Percentiles rank a stretch among this genome's conserved stretches.
Evolutionary conservation across 164 flowering plant species (phyloP).

Genomic region (Nymphaea colorata): DNA sequence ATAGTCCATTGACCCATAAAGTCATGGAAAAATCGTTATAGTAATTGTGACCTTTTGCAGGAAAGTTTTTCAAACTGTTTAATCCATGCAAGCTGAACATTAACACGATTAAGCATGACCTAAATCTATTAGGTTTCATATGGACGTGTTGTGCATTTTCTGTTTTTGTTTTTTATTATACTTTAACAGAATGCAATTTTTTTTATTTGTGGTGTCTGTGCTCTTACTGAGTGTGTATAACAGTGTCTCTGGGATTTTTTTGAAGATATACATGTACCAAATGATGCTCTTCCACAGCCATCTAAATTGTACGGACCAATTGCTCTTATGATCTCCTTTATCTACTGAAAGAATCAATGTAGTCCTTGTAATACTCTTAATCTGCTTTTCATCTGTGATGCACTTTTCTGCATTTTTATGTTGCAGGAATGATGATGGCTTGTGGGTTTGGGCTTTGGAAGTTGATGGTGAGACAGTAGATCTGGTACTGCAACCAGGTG

Average conservation of each 20-base stretch:
- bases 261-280: constrained; percentile 65
- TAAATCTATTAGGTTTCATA: too few species aligned
- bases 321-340: background rate
- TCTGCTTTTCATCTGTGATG: background rate
- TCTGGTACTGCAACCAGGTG: constrained; percentile 28
- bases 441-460: constrained; percentile 66
- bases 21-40: too few species aligned
- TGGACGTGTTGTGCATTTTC: too few species aligned
- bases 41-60: too few species aligned
- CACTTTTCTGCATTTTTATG: background rate
- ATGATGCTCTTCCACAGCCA: constrained; percentile 38
- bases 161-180: background rate
- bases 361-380: background rate
- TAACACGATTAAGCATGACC: too few species aligned
- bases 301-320: constrained; percentile 28
- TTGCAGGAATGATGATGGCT: constrained; percentile 26
- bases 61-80: too few species aligned
- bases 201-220: background rate
- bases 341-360: background rate
- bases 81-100: too few species aligned
- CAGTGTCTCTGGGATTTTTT: constrained; percentile 94
- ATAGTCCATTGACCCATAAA: too few species aligned
- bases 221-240: background rate
- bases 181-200: background rate
- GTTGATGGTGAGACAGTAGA: constrained; percentile 9